Evolutionary conservation across 805 yeast species (phyloP).

Genomic region (Suhomyces pyralidae): DNA sequence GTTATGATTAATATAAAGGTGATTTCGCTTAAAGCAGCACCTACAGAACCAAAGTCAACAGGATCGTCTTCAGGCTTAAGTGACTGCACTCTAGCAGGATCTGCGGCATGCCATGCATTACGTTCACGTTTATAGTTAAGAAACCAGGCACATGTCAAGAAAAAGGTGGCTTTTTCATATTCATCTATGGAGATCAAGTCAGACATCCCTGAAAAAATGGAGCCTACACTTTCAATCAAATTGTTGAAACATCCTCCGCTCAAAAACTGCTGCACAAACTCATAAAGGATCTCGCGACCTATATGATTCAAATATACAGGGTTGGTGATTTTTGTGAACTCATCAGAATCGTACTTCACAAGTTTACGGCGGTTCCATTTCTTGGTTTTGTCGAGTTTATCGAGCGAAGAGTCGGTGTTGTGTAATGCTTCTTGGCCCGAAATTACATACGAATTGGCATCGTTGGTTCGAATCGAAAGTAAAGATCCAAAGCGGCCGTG

Average conservation of each 20-base stretch:
- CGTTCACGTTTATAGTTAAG: constrained; percentile 56
- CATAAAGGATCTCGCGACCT: constrained; percentile 29
- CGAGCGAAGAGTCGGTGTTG: constrained; percentile 51
- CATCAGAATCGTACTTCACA: constrained; percentile 42
- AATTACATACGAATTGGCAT: constrained; percentile 61
- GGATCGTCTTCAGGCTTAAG: constrained; percentile 19
- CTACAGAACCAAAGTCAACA: constrained; percentile 43
- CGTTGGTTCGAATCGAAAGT: constrained; percentile 64
- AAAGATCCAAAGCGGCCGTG: constrained; percentile 92
- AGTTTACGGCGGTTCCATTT: constrained; percentile 52
- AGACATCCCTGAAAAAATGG: constrained; percentile 35
- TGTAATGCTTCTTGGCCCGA: constrained; percentile 65
- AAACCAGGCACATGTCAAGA: constrained; percentile 72
- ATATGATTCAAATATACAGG: constrained; percentile 24
- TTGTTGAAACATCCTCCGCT: constrained; percentile 74
- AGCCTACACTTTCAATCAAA: constrained; percentile 51
- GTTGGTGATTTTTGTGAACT: constrained; percentile 20
- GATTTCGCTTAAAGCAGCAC: constrained; percentile 58
- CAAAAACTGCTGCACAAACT: constrained; percentile 52
- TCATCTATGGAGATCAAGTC: constrained; percentile 31
- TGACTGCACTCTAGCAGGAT: neutral
- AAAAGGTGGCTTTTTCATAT: constrained; percentile 44
- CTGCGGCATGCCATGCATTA: constrained; percentile 1
- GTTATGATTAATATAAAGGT: constrained; percentile 53
- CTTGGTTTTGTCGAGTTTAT: constrained; percentile 64